phyloP scores from a whole-genome alignment of 2,329 filamentous ascomycete genomes.

The Ascochyta viciae-villosae region DNA sequence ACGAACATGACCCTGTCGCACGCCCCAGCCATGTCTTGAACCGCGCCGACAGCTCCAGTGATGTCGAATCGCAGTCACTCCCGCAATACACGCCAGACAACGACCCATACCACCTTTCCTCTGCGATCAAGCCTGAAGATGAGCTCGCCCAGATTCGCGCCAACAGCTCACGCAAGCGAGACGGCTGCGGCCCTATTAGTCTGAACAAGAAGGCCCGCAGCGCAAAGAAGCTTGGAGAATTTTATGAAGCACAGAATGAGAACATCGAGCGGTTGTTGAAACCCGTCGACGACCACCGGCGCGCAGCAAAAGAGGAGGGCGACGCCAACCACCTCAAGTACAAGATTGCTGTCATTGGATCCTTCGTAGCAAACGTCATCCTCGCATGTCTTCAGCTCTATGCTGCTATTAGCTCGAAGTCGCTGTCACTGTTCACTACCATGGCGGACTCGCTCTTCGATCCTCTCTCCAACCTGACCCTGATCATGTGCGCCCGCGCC shows the following conservation, averaged over 20 bases:
- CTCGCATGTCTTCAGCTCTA: slow-evolving; percentile 86
- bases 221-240: slow-evolving; percentile 71
- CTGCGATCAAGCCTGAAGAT: slow-evolving; percentile 75
- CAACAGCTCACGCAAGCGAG: slow-evolving; percentile 80
- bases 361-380: slow-evolving; percentile 79
- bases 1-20: slow-evolving; percentile 46
- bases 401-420: slow-evolving; percentile 83
- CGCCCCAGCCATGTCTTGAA: slow-evolving; percentile 43
- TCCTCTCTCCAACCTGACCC: slow-evolving; percentile 83
- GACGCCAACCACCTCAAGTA: slow-evolving; percentile 81
- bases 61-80: slow-evolving; percentile 57
- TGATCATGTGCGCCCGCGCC: slow-evolving; percentile 86
- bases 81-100: slow-evolving; percentile 68
- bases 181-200: slow-evolving; percentile 56
- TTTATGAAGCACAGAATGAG: slow-evolving; percentile 91
- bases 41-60: slow-evolving; percentile 26
- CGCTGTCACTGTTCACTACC: slow-evolving; percentile 95
- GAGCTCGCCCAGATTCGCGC: slow-evolving; percentile 81
- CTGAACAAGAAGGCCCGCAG: slow-evolving; percentile 52
- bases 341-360: slow-evolving; percentile 71
- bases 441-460: slow-evolving; percentile 97
- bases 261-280: slow-evolving; percentile 92
- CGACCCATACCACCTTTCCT: slow-evolving; percentile 83
- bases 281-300: slow-evolving; percentile 87
- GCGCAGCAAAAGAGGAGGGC: slow-evolving; percentile 79